Evolutionary conservation across 352 stramenopile genomes (phyloP).

Genomic region (Globisporangium spiculum): DNA sequence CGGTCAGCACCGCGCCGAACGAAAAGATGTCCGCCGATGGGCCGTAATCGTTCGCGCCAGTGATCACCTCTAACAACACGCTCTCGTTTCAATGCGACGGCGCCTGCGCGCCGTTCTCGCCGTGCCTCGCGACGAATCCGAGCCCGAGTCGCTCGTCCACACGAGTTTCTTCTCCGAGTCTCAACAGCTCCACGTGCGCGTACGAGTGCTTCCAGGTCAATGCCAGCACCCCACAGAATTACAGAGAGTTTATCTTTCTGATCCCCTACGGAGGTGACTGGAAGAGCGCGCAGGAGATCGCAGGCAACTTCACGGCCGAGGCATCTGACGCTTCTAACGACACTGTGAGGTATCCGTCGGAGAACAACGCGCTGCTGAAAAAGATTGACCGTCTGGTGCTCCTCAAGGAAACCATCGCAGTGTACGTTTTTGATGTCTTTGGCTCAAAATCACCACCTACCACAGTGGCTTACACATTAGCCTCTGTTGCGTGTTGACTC

Average conservation of each 20-base stretch:
- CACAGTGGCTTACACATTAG: neutral
- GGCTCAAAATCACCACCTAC: too few relatives aligned
- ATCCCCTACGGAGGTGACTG: neutral
- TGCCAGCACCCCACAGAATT: neutral
- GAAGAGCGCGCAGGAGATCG: conserved; percentile 5
- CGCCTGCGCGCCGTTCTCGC: neutral
- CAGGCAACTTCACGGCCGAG: neutral
- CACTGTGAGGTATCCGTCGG: neutral
- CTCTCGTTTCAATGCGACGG: conserved; percentile 7
- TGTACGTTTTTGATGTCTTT: neutral
- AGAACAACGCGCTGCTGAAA: neutral
- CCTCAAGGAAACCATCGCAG: neutral
- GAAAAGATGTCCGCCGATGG: conserved; percentile 10
- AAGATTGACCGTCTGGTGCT: neutral
- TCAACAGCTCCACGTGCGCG: neutral
- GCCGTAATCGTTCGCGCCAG: neutral
- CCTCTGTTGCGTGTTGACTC: neutral
- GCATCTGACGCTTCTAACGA: neutral
- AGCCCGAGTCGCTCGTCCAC: neutral
- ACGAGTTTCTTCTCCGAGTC: neutral
- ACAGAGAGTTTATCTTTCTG: conserved; percentile 4
- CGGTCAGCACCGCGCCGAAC: neutral
- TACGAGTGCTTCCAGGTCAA: conserved; percentile 4
- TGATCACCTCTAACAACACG: conserved; percentile 8
- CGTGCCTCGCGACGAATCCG: neutral